Evolutionary conservation across 768 basidiomycete species (phyloP), one percentile per base, ranked within the genome.

Genomic region (Kwoniella bestiolae): DNA sequence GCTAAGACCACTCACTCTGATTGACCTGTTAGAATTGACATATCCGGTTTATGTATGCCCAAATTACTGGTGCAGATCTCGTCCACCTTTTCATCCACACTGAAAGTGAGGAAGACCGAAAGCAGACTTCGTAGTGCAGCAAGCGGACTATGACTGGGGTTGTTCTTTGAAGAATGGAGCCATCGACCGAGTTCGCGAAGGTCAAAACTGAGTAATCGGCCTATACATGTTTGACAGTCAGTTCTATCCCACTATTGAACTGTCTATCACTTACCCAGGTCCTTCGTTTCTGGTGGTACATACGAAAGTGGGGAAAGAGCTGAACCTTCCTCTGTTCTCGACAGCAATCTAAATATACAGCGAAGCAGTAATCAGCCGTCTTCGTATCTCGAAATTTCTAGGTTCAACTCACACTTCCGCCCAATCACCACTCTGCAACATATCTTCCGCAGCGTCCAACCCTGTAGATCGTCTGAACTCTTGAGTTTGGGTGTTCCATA

Each of bases 401-500:
- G 63, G 53, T 3, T 7, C 31, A 9, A 71, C 82, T 58, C 72
- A 94, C 95, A 90, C 74, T 57, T 87, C 84, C 18, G 81, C 80
- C 95, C 94, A 98, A 0, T 86, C 86, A 0, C 89, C 88, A 74
- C 90, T 85, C 1, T 76, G 78, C 4, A 95, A 72, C 61, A 92
- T 83, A 53, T 92, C 92, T 55, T 87, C 86, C 0, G 89, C 92
- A 75, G 90, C 93, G 45, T 89, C 89, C 7, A 83, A 70, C 5
- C 85, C 85, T 86, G 91, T 91, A 0, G 92, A 91, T 53, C 95
- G 83, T 85, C 92, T 86, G 71, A 98, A 89, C 72, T 96, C 94
- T 62, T 86, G 85, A 0, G 88, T 90, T 66, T 87, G 86, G 16
- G 89, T 83, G 72, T 97, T 91, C 93, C 96, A 99, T 2, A 94